Conservation (phyloP, 2,329 filamentous ascomycete species). For the Chaetomiaceae sp. region DNA sequence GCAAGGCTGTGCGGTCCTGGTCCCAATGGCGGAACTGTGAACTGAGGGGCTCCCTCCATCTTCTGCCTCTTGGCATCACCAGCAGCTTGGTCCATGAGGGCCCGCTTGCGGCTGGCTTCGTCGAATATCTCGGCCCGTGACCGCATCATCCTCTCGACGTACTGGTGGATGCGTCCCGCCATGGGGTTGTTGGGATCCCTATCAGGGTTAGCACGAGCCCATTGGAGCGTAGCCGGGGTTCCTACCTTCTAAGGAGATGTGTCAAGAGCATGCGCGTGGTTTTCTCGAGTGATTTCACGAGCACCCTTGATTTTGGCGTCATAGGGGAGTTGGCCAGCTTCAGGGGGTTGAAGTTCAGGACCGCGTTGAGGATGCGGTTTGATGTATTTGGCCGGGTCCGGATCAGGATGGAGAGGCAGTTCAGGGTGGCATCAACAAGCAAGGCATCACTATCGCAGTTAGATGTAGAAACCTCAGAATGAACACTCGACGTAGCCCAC, state of each 20-base stretch:
- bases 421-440: slow-evolving; percentile 85
- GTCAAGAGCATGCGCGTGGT: slow-evolving; percentile 80
- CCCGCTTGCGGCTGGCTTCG: slow-evolving; percentile 72
- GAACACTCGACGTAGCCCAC: slow-evolving; percentile 46
- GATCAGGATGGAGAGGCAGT: slow-evolving; percentile 77
- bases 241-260: slow-evolving; percentile 74
- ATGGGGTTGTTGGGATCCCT: slow-evolving; percentile 79
- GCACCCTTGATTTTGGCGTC: slow-evolving; percentile 73
- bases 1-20: slow-evolving; percentile 73
- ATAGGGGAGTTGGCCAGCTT: slow-evolving; percentile 72
- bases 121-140: slow-evolving; percentile 75
- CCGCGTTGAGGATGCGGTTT: slow-evolving; percentile 77
- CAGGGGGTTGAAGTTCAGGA: slow-evolving; percentile 89
- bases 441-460: slow-evolving; percentile 66
- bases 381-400: slow-evolving; percentile 75
- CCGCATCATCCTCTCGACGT: slow-evolving; percentile 77
- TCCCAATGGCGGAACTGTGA: slow-evolving; percentile 65
- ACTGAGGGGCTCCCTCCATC: slow-evolving; percentile 46
- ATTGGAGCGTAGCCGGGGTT: background rate
- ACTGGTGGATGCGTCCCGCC: slow-evolving; percentile 74
- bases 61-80: slow-evolving; percentile 82
- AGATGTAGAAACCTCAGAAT: background rate
- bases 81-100: slow-evolving; percentile 63
- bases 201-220: slow-evolving; percentile 23
- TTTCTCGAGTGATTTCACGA: slow-evolving; percentile 91